A percentile compares a stretch with the other conserved stretches of the same genome.
These are phyloP conservation scores for Jatropha podagrica DNA, from an alignment of 441 rosid species.

Conservation along the genomic window DNA sequence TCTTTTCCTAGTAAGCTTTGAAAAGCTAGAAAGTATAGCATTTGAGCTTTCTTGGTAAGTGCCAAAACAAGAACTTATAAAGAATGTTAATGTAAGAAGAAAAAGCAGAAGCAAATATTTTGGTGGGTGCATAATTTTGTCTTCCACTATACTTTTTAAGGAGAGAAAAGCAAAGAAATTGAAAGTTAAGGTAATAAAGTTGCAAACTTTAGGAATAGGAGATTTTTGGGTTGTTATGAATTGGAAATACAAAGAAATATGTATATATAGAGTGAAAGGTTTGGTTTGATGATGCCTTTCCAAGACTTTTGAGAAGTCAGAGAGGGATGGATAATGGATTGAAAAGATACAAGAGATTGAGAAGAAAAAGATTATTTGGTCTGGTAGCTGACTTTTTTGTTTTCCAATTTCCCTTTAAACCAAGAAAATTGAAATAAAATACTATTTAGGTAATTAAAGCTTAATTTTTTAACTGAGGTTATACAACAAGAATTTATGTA, in stretches of 20 bases:
- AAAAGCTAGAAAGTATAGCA: slow-evolving; percentile 6
- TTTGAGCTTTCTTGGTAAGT: slow-evolving; percentile 16
- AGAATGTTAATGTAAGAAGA: slow-evolving; percentile 14
- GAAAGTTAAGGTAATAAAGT: background rate
- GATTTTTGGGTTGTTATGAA: background rate
- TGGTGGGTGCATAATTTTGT: slow-evolving; percentile 16
- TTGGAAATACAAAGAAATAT: background rate
- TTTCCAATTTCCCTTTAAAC: background rate
- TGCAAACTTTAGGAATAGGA: background rate
- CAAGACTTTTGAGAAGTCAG: slow-evolving; percentile 12
- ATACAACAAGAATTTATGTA: too few relatives aligned
- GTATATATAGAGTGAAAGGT: slow-evolving; percentile 20
- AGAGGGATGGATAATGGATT: background rate
- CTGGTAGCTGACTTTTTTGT: background rate
- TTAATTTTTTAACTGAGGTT: too few relatives aligned
- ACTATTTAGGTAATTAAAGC: too few relatives aligned
- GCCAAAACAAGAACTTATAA: slow-evolving; percentile 26
- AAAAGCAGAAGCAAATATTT: slow-evolving; percentile 19
- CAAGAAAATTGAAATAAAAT: background rate
- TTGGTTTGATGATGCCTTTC: background rate
- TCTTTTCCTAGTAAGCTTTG: background rate
- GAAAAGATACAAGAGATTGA: slow-evolving; percentile 8
- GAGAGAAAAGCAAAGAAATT: background rate
- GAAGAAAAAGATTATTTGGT: slow-evolving; percentile 20
- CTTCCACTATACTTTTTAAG: background rate